Evolutionary conservation across 2,329 filamentous ascomycete species (phyloP), one percentile per base, ranked within the genome.

Genomic region (Lachnellula hyalina): DNA sequence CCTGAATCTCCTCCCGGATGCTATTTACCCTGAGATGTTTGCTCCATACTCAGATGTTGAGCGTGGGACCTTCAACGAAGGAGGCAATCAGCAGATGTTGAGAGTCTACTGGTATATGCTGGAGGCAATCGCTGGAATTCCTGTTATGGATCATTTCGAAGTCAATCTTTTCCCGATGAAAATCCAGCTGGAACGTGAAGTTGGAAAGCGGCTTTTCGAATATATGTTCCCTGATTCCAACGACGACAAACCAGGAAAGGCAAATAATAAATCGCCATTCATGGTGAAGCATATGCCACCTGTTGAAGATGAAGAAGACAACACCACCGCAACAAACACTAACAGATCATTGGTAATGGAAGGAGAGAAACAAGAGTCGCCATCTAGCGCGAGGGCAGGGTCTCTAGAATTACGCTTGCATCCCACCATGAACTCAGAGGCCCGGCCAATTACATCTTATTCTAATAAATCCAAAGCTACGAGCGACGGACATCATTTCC

Each of bases 81-180:
- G 78, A n/a, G 74, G 78, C 51, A 84, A 87, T 58, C 80, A 81
- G 46, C 90, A 91, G 67, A 97, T 97, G 87, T 81, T 99, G 50
- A 84, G 87, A 35, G 89, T 99, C 12, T 94, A 96, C 69, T 99
- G 95, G 90, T 86, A 96, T 69, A 96, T 96, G 90, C 80, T 99
- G 4, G 94, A 99, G 73, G 92, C 94, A 7, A 96, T 99, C 70
- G 94, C 93, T 38, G 94, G 94, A 48, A 99, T 99, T 58, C 90
- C 93, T 0, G 92, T 99, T 34, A 90, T 99, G 78, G 93, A 97
- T 64, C 89, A 95, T 65, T 99, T 99, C 66, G 92, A 97, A 71
- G 89, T 99, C 53, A 90, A 92, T 53, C 75, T 99, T 19, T 92
- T 95, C 70, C 95, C 94, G 0, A 82, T 99, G 69, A 95, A 91